Percentiles rank a stretch among this genome's conserved stretches.
phyloP scores from a whole-genome alignment of 2,329 filamentous ascomycete species.

The Thermothelomyces thermophilus region DNA sequence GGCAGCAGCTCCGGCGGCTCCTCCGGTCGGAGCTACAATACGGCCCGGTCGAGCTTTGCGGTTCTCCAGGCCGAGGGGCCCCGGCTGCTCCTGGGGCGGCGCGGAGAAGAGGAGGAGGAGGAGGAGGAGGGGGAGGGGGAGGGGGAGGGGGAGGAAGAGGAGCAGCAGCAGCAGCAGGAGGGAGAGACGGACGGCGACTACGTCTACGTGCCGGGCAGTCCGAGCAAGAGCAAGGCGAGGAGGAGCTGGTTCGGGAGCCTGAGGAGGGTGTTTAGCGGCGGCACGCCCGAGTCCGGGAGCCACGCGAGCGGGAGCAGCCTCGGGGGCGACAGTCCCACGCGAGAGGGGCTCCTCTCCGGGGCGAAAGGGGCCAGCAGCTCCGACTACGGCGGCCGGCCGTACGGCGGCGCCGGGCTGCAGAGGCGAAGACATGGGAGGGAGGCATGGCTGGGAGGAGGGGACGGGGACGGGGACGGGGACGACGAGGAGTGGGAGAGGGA shows the following conservation, averaged over 20 bases:
- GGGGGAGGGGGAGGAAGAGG: too few relatives aligned
- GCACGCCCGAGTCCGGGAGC: constrained; percentile 25
- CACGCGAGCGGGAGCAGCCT: constrained; percentile 15
- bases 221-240: constrained; percentile 51
- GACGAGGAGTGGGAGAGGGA: constrained; percentile 62
- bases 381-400: constrained; percentile 37
- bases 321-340: constrained; percentile 25
- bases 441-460: constrained; percentile 49
- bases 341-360: constrained; percentile 28
- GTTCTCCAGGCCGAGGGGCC: constrained; percentile 49
- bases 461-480: constrained; percentile 38
- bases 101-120: neutral
- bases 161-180: constrained; percentile 14
- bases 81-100: constrained; percentile 35
- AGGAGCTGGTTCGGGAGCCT: constrained; percentile 65
- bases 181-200: constrained; percentile 30
- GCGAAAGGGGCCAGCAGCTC: constrained; percentile 28
- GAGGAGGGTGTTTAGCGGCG: constrained; percentile 53
- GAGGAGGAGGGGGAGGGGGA: too few relatives aligned
- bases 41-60: constrained; percentile 47
- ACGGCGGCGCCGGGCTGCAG: constrained; percentile 41
- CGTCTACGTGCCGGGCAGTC: constrained; percentile 40
- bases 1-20: constrained; percentile 17
- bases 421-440: constrained; percentile 45
- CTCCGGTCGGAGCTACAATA: constrained; percentile 34